These are phyloP conservation scores for Polygonum maritimum DNA, from an alignment of 148 eudicot species.

Conservation along the genomic window DNA sequence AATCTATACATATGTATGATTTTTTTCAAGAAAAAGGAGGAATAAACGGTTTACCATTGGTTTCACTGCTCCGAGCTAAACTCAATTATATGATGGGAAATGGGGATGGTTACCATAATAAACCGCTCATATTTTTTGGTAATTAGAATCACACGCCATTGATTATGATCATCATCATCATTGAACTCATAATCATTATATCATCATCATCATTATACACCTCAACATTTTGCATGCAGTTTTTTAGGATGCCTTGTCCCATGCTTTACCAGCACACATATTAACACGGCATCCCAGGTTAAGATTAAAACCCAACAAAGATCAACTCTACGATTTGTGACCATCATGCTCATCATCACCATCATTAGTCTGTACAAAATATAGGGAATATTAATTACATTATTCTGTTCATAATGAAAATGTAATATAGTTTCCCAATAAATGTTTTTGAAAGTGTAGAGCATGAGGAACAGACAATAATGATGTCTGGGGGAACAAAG, in stretches of 20 bases:
- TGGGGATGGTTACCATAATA: neutral
- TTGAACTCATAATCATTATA: neutral
- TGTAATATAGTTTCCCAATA: neutral
- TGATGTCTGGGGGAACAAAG: conserved; percentile 1
- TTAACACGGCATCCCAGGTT: neutral
- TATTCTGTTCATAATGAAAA: neutral
- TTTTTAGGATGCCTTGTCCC: conserved; percentile 5
- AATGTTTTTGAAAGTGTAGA: neutral
- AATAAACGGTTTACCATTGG: no score
- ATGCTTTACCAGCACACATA: conserved; percentile 2
- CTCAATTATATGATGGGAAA: neutral
- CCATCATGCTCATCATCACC: conserved; percentile 1
- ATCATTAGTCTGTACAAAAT: neutral
- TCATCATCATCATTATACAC: neutral
- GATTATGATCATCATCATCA: neutral
- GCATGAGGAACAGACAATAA: conserved; percentile 3
- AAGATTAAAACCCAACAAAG: conserved; percentile 2
- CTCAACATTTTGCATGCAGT: conserved; percentile 5
- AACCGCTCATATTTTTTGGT: neutral
- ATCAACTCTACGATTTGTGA: conserved; percentile 1
- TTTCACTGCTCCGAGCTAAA: no score
- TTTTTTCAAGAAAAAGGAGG: no score
- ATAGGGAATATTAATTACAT: no score
- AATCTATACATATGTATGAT: no score
- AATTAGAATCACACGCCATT: neutral